Percentiles rank a stretch among this genome's conserved stretches.
These are phyloP conservation scores for Trametes maxima DNA, from an alignment of 768 basidiomycete species.

Conservation along the genomic window DNA sequence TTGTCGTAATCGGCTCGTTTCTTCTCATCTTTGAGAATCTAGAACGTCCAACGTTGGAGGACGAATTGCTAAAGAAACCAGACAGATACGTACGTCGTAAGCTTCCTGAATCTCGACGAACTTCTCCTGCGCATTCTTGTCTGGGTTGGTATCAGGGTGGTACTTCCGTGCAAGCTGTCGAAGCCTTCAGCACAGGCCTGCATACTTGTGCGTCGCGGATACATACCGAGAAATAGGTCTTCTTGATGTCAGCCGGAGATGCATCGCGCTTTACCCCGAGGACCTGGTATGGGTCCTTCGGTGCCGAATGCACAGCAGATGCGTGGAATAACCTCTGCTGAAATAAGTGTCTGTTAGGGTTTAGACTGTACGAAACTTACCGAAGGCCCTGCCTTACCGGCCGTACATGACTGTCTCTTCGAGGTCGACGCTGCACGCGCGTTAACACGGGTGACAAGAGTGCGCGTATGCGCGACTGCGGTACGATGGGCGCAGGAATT, in stretches of 20 bases:
- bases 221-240: constrained; percentile 91
- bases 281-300: constrained; percentile 90
- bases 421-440: neutral
- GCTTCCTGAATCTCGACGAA: constrained; percentile 97
- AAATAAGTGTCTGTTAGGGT: neutral
- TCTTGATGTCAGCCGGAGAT: constrained; percentile 89
- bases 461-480: constrained; percentile 6
- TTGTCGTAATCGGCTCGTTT: constrained; percentile 90
- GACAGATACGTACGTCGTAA: constrained; percentile 75
- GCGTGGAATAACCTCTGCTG: constrained; percentile 76
- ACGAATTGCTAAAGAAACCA: neutral
- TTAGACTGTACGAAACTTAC: constrained; percentile 1
- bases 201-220: constrained; percentile 17
- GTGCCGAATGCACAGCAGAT: constrained; percentile 51
- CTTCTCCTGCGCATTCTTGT: constrained; percentile 86
- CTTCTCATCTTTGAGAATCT: constrained; percentile 94
- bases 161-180: constrained; percentile 93
- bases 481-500: constrained; percentile 4
- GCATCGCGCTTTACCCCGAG: constrained; percentile 88
- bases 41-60: neutral
- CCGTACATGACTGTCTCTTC: constrained; percentile 4
- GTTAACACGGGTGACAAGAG: constrained; percentile 13
- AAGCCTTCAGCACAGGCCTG: constrained; percentile 1
- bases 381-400: constrained; percentile 9
- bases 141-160: constrained; percentile 96